These are phyloP conservation scores for Asparagopsis taxiformis DNA, from an alignment of 31 red algal genomes.

Conservation along the genomic window DNA sequence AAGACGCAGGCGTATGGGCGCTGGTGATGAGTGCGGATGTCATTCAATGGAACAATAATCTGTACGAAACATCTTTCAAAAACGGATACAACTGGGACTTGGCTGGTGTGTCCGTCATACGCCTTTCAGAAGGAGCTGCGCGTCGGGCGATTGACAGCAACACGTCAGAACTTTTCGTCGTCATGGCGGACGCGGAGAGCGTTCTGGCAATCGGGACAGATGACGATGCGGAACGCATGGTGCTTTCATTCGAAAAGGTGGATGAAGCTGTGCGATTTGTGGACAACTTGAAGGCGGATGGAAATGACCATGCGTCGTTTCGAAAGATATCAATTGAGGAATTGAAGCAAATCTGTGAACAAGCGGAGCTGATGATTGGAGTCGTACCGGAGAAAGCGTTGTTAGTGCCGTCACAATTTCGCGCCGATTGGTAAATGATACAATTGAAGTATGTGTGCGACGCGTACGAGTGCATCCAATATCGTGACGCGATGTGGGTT, in stretches of 20 bases:
- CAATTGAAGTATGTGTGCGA: too few species aligned
- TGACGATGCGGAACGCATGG: not conserved
- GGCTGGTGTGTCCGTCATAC: constrained; percentile 1
- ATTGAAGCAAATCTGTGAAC: not conserved
- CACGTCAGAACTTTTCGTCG: not conserved
- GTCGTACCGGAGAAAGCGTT: not conserved
- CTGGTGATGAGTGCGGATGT: constrained; percentile 28
- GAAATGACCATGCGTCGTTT: not conserved
- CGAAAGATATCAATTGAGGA: not conserved
- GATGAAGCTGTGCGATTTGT: constrained; percentile 4
- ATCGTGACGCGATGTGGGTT: too few species aligned
- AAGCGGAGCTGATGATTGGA: not conserved
- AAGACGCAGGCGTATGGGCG: constrained; percentile 13
- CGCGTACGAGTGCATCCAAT: too few species aligned
- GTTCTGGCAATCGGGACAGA: constrained; percentile 1
- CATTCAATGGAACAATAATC: constrained; percentile 58
- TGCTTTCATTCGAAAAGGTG: not conserved
- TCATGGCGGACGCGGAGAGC: not conserved
- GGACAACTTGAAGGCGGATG: not conserved
- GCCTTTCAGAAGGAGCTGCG: constrained; percentile 5
- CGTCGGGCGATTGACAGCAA: not conserved
- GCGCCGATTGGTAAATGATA: not conserved
- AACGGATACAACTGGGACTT: constrained; percentile 30
- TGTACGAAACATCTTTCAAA: constrained; percentile 30
- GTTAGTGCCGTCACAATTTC: not conserved